Evolutionary conservation across 164 flowering plant species (phyloP).

Genomic region (grape (Vitis vinifera)): ASM3070453v1 NC_081809.1:17309501-17310000

Average conservation of each 20-base stretch:
- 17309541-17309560: no score
- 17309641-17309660: slow-evolving; percentile 6
- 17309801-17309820: neutral
- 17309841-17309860: neutral
- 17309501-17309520: no score
- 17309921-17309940: no score
- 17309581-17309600: no score
- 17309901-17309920: neutral
- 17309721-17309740: slow-evolving; percentile 76
- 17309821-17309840: slow-evolving; percentile 5
- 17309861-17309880: neutral
- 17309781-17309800: neutral
- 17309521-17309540: no score
- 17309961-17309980: no score
- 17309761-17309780: slow-evolving; percentile 32
- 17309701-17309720: slow-evolving; percentile 74
- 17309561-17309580: no score
- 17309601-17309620: neutral
- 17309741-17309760: slow-evolving; percentile 79
- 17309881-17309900: neutral
- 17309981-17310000: no score
- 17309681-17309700: slow-evolving; percentile 69
- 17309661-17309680: slow-evolving; percentile 77
- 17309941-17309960: no score
- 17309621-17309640: neutral